Conservation (phyloP, 805 yeast species). For the Candida methanosorbosa region DNA sequence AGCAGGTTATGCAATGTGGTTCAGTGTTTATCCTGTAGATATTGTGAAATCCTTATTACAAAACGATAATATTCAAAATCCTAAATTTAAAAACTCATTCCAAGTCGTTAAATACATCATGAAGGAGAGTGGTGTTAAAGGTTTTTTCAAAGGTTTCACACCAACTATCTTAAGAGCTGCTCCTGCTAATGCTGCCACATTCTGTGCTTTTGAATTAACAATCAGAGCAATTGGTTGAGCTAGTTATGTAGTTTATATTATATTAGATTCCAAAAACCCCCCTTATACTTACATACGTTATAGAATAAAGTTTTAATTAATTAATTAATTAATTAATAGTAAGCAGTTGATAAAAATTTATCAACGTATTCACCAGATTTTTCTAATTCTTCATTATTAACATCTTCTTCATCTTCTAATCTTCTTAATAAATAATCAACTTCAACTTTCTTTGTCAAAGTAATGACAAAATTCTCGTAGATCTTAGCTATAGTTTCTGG, state of each 20-base stretch:
- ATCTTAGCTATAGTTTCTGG: constrained; percentile 77
- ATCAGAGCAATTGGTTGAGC: constrained; percentile 58
- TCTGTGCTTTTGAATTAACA: constrained; percentile 85
- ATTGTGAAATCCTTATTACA: constrained; percentile 87
- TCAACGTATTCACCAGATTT: constrained; percentile 14
- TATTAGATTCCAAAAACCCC: too few relatives aligned
- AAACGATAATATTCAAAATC: constrained; percentile 53
- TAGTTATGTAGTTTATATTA: neutral
- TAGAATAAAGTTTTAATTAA: neutral
- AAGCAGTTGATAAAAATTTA: constrained; percentile 15
- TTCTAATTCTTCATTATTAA: constrained; percentile 14
- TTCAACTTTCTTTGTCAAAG: constrained; percentile 91
- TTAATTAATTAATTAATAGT: constrained; percentile 5
- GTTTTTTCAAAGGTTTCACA: constrained; percentile 83
- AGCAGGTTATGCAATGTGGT: constrained; percentile 90
- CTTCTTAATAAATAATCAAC: constrained; percentile 84
- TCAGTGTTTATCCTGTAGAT: constrained; percentile 78
- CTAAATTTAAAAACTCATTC: constrained; percentile 49
- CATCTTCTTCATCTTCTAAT: constrained; percentile 45
- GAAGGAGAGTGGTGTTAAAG: constrained; percentile 55
- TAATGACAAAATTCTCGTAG: constrained; percentile 84
- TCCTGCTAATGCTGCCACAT: constrained; percentile 97
- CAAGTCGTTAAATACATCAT: constrained; percentile 50
- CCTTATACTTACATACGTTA: too few relatives aligned
- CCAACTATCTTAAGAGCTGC: constrained; percentile 96